These are phyloP conservation scores for Cyphellophora attinorum DNA, from an alignment of 2,329 filamentous ascomycete genomes.

Conservation along the genomic window DNA sequence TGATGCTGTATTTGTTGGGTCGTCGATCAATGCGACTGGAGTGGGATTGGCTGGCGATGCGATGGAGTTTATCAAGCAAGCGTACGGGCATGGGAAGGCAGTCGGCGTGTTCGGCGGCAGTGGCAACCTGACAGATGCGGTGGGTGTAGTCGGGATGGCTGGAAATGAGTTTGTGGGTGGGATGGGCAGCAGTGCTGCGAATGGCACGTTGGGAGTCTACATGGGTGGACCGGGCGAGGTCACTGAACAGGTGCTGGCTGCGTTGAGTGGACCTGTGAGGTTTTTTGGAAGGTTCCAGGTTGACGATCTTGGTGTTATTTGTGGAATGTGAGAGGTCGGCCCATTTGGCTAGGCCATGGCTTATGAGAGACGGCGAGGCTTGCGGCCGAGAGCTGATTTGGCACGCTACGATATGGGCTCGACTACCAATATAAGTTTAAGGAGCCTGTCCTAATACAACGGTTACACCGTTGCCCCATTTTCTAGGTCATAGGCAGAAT, in stretches of 20 bases:
- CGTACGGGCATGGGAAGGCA: conserved; percentile 14
- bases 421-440: no score
- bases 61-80: conserved; percentile 11
- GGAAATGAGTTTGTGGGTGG: conserved; percentile 1
- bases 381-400: no score
- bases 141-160: no score
- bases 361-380: no score
- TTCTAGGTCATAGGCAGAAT: no score
- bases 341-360: no score
- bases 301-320: conserved; percentile 6
- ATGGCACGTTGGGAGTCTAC: conserved; percentile 4
- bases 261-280: conserved; percentile 7
- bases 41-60: not conserved
- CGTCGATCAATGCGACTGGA: not conserved
- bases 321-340: no score
- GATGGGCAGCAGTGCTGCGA: conserved; percentile 1
- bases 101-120: conserved; percentile 12
- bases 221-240: conserved; percentile 4
- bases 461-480: no score
- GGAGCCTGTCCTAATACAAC: no score
- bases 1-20: conserved; percentile 16
- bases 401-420: no score
- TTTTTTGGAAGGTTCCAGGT: conserved; percentile 7
- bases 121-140: no score
- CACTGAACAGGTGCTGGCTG: conserved; percentile 6